Percentiles rank a stretch among this genome's conserved stretches.
Conservation (phyloP, 2,329 filamentous ascomycete species). For the Neophaeococcomyces mojaviensis region DNA sequence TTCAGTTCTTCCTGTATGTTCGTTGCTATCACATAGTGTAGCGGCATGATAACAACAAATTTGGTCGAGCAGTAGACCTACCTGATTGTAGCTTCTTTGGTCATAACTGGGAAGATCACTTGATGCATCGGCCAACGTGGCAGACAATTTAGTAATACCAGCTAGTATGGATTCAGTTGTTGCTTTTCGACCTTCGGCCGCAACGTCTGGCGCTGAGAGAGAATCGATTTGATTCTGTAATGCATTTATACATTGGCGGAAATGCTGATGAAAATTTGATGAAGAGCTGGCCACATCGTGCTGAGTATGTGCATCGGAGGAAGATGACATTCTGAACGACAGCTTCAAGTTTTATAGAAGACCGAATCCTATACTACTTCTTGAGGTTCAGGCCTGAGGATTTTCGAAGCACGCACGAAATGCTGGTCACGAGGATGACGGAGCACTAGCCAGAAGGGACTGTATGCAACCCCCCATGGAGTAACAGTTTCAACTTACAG, state of each 20-base stretch:
- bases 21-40: no score
- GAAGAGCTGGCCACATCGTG: no score
- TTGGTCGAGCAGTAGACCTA: constrained; percentile 29
- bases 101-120: constrained; percentile 83
- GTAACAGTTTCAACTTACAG: no score
- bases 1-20: not conserved
- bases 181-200: constrained; percentile 69
- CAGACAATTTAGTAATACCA: constrained; percentile 70
- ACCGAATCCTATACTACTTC: no score
- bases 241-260: constrained; percentile 31
- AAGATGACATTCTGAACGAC: not conserved
- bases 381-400: no score
- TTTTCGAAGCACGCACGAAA: no score
- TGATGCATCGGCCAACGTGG: constrained; percentile 75
- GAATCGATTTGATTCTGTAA: constrained; percentile 69
- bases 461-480: no score
- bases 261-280: constrained; percentile 6
- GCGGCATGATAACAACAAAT: no score
- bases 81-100: constrained; percentile 75
- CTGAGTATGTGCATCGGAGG: not conserved
- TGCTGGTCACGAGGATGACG: no score
- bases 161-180: constrained; percentile 74
- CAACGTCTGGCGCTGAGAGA: constrained; percentile 54
- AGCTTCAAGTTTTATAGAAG: no score
- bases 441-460: no score